phyloP scores from a whole-genome alignment of 306 rosid species.

The Cyclanthera cordifolia region DNA sequence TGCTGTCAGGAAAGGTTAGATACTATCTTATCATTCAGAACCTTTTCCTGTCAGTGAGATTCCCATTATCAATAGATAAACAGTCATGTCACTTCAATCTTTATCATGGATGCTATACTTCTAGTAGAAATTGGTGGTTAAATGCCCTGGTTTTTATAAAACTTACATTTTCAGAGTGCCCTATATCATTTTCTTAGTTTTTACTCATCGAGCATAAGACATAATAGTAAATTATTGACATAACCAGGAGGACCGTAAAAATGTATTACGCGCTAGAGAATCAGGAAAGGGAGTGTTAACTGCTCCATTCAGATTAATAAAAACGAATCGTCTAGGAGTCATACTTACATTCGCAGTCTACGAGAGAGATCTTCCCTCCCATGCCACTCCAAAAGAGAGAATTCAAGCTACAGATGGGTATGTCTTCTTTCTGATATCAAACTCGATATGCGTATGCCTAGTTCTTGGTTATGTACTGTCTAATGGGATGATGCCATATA shows the following conservation, averaged over 20 bases:
- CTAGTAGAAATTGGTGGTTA: background rate
- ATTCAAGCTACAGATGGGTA: conserved; percentile 92
- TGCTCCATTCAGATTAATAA: conserved; percentile 77
- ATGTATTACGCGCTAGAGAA: conserved; percentile 81
- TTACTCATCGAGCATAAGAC: background rate
- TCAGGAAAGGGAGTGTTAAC: conserved; percentile 92
- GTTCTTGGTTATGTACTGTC: background rate
- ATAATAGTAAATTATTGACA: background rate
- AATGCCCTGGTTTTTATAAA: background rate
- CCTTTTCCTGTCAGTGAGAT: background rate
- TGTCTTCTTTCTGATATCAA: conserved; percentile 13
- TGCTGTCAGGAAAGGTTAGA: conserved; percentile 76
- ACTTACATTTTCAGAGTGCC: background rate
- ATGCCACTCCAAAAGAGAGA: conserved; percentile 83
- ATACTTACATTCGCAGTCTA: conserved; percentile 91
- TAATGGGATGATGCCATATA: background rate
- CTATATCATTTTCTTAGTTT: background rate
- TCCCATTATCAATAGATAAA: background rate
- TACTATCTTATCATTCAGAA: conserved; percentile 16
- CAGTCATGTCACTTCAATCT: too few relatives aligned
- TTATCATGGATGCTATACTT: conserved; percentile 1
- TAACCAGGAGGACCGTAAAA: conserved; percentile 73
- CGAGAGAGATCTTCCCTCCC: conserved; percentile 73
- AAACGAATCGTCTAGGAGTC: conserved; percentile 88
- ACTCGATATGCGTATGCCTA: background rate